These are phyloP conservation scores for Haplosporangium sp. DNA, from an alignment of 371 early-diverging fungal species.

Conservation along the genomic window DNA sequence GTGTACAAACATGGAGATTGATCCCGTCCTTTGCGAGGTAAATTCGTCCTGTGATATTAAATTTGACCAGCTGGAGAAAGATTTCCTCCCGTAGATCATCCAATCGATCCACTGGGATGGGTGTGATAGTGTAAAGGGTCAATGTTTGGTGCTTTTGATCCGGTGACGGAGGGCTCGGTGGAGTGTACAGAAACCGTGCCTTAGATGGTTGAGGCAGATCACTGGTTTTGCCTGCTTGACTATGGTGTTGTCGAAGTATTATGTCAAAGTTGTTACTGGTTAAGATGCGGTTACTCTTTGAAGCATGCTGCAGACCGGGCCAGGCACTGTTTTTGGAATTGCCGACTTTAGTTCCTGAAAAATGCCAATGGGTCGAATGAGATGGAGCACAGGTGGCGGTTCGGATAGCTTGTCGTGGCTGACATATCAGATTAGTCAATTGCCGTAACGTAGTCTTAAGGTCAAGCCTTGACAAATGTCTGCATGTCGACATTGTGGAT, in stretches of 20 bases:
- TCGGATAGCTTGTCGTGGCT: not conserved
- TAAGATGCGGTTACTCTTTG: not conserved
- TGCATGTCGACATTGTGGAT: slow-evolving; percentile 30
- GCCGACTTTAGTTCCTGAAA: slow-evolving; percentile 11
- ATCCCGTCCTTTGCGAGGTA: slow-evolving; percentile 71
- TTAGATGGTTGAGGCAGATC: not conserved
- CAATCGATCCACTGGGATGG: slow-evolving; percentile 25
- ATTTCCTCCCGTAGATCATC: slow-evolving; percentile 37
- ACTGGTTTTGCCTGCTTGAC: not conserved
- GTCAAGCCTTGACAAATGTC: slow-evolving; percentile 16
- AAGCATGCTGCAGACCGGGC: not conserved
- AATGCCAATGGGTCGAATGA: not conserved
- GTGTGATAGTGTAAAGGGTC: slow-evolving; percentile 48
- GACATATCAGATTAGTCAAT: not conserved
- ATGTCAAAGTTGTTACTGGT: not conserved
- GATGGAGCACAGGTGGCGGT: not conserved
- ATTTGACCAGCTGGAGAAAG: slow-evolving; percentile 55
- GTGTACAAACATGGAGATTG: slow-evolving; percentile 77
- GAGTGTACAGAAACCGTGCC: slow-evolving; percentile 25
- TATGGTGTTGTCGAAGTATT: slow-evolving; percentile 2
- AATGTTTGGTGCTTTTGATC: slow-evolving; percentile 44
- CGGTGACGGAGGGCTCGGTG: slow-evolving; percentile 23
- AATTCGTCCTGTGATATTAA: slow-evolving; percentile 69
- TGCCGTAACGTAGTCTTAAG: slow-evolving; percentile 11
- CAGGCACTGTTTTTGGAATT: not conserved